Percentiles rank a stretch among this genome's conserved stretches.
These are phyloP conservation scores for Erythrophleum ivorense DNA, from an alignment of 331 rosid genomes.

Conservation along the genomic window DNA sequence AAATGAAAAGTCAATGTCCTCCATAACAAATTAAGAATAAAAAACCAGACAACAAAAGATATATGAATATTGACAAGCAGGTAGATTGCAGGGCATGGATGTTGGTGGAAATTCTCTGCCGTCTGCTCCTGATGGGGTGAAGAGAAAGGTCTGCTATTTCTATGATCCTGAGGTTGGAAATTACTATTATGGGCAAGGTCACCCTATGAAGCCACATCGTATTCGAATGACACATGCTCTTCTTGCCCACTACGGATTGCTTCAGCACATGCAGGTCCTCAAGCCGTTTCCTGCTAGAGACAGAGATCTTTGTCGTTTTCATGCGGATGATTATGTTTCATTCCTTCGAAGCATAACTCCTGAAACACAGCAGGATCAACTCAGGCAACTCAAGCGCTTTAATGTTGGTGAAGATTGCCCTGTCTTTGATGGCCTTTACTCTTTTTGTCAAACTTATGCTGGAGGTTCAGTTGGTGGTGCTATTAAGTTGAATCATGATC, in stretches of 20 bases:
- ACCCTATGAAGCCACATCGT: constrained; percentile 99
- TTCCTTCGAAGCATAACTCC: constrained; percentile 89
- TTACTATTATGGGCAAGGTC: constrained; percentile 97
- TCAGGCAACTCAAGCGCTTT: constrained; percentile 87
- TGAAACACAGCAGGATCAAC: constrained; percentile 93
- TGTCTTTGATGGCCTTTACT: constrained; percentile 89
- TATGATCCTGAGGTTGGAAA: constrained; percentile 98
- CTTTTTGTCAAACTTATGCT: constrained; percentile 92
- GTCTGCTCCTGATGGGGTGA: constrained; percentile 86
- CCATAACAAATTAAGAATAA: background rate
- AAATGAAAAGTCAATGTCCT: constrained; percentile 7
- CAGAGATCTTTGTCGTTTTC: constrained; percentile 89
- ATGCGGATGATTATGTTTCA: constrained; percentile 89
- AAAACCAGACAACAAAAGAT: background rate
- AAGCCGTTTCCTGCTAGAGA: constrained; percentile 96
- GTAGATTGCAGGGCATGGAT: constrained; percentile 55
- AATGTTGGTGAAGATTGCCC: constrained; percentile 99
- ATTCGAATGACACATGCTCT: constrained; percentile 95
- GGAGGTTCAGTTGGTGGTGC: constrained; percentile 98
- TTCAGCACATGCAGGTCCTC: constrained; percentile 91
- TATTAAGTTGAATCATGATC: constrained; percentile 82
- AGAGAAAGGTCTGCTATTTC: constrained; percentile 90
- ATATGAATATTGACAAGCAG: constrained; percentile 34
- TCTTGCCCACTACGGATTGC: constrained; percentile 91
- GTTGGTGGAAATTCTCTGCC: constrained; percentile 82